These are phyloP conservation scores for Monosporascus sp. DNA, from an alignment of 2,329 filamentous ascomycete species.

Conservation along the genomic window DNA sequence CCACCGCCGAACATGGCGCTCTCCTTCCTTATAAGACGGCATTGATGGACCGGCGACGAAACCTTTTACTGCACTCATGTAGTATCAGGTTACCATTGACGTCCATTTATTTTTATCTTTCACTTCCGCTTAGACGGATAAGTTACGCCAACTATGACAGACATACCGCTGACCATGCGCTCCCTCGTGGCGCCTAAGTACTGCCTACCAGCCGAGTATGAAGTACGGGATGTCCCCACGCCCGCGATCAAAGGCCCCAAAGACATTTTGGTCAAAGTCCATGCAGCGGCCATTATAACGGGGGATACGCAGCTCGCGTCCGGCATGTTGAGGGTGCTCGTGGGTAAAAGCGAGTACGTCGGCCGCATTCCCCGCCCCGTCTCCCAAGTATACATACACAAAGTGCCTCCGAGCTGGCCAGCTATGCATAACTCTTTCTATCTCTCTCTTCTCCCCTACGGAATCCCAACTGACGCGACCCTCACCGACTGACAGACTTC, in stretches of 20 bases:
- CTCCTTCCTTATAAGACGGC: background rate
- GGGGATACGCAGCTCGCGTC: slow-evolving; percentile 29
- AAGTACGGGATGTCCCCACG: slow-evolving; percentile 36
- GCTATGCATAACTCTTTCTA: background rate
- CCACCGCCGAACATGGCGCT: background rate
- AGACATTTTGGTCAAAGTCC: slow-evolving; percentile 38
- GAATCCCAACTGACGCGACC: too few relatives aligned
- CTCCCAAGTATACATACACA: background rate
- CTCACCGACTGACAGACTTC: slow-evolving; percentile 10
- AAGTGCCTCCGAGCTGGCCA: background rate
- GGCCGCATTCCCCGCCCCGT: background rate
- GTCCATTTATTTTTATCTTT: too few relatives aligned
- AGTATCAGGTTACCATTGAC: too few relatives aligned
- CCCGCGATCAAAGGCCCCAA: slow-evolving; percentile 38
- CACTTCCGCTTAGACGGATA: background rate
- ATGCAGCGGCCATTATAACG: slow-evolving; percentile 30
- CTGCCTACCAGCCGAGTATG: slow-evolving; percentile 32
- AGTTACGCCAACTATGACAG: slow-evolving; percentile 18
- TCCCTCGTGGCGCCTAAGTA: slow-evolving; percentile 36
- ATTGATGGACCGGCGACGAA: background rate
- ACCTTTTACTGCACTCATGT: background rate
- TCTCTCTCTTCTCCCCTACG: background rate
- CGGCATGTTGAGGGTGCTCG: slow-evolving; percentile 21
- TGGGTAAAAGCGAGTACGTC: slow-evolving; percentile 23
- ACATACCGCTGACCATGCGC: slow-evolving; percentile 36